These are phyloP conservation scores for Aspergillus leporis DNA, from an alignment of 495 filamentous ascomycete species.

Conservation along the genomic window DNA sequence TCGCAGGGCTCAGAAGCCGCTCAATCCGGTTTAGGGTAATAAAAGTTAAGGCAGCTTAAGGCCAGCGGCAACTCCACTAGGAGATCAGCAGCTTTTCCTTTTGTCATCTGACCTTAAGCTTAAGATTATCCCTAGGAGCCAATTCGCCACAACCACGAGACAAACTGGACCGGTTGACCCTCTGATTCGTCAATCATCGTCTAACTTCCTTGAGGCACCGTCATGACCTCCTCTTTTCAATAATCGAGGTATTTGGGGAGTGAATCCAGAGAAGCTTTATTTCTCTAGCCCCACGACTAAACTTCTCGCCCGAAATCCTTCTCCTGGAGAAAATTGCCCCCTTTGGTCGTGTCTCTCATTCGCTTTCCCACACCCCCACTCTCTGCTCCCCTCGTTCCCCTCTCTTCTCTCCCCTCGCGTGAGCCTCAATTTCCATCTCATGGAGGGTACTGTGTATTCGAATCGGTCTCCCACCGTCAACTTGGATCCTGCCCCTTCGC, in stretches of 20 bases:
- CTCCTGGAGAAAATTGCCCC: conserved; percentile 9
- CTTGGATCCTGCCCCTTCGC: conserved; percentile 8
- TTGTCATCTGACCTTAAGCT: conserved; percentile 4
- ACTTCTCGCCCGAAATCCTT: conserved; percentile 3
- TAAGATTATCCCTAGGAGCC: background rate
- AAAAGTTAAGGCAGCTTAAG: background rate
- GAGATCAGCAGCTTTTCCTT: background rate
- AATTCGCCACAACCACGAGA: too few species aligned
- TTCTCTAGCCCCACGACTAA: conserved; percentile 5
- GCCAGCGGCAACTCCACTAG: conserved; percentile 2
- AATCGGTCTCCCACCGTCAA: conserved; percentile 13
- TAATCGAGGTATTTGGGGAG: background rate
- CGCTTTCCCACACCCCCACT: conserved; percentile 8
- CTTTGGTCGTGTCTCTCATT: conserved; percentile 10
- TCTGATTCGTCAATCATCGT: background rate
- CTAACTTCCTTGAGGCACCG: background rate
- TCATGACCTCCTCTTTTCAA: background rate
- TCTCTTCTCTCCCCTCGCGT: conserved; percentile 8
- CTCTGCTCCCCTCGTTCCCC: background rate
- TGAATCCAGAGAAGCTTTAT: background rate
- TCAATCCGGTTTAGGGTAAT: background rate
- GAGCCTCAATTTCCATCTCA: conserved; percentile 15
- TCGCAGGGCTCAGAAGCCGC: background rate
- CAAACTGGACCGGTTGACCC: too few species aligned
- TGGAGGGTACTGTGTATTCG: conserved; percentile 16